Evolutionary conservation across 371 early-diverging fungal species (phyloP).

Genomic region (Mucor saturninus): DNA sequence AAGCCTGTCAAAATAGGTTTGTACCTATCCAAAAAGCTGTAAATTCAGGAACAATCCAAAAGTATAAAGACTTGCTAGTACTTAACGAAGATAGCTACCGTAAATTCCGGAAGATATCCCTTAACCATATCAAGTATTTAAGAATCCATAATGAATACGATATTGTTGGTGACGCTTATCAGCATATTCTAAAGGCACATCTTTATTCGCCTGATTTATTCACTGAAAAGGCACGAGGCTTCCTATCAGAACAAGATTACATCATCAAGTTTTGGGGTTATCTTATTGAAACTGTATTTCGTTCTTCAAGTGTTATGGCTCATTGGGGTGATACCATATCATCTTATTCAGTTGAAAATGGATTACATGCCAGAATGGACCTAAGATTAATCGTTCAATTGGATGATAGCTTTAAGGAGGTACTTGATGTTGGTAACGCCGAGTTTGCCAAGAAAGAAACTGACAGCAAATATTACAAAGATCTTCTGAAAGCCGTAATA

Average conservation of each 20-base stretch:
- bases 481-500: conserved; percentile 10
- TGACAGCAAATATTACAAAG: conserved; percentile 11
- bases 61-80: conserved; percentile 11
- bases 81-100: conserved; percentile 6
- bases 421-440: conserved; percentile 10
- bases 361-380: conserved; percentile 3
- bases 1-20: conserved; percentile 15
- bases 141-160: conserved; percentile 3
- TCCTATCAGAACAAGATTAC: conserved; percentile 8
- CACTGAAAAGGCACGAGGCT: conserved; percentile 3
- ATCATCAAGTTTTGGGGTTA: conserved; percentile 11
- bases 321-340: conserved; percentile 21
- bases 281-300: conserved; percentile 6
- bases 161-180: conserved; percentile 13
- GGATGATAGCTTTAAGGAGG: conserved; percentile 1
- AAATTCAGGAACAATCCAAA: neutral
- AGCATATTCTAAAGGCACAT: conserved; percentile 11
- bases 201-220: conserved; percentile 11
- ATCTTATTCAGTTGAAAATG: conserved; percentile 10
- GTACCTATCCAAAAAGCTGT: conserved; percentile 2
- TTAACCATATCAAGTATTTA: conserved; percentile 6
- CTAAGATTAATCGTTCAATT: conserved; percentile 1
- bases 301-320: conserved; percentile 6
- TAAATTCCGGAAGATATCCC: conserved; percentile 1
- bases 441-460: conserved; percentile 11